Base-by-base conservation (phyloP, 73 alveolate species). In the Symbiodinium natans region DNA sequence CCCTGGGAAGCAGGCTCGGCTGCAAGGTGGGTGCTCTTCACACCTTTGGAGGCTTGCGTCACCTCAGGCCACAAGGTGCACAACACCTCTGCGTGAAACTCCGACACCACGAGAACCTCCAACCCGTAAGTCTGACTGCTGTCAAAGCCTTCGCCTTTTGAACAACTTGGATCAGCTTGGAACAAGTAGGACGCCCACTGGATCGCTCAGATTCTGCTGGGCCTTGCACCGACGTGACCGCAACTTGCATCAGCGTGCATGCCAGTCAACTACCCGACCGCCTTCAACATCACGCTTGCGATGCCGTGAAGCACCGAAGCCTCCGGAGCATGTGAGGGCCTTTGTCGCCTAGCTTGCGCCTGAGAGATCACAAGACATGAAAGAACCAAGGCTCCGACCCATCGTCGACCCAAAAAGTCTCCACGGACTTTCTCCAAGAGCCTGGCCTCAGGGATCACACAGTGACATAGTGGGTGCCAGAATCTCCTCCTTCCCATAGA, bases 11-110 rank as follows among this genome's bases (percentile, higher is more conserved):
- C 36, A 23, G n/a, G 48, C 97, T 90, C 97, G 39, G 80, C 48
- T 2, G 97, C 88, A 19, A 90, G 80, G 52, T 90, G 97, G 52
- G 88, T 90, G 36, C 97, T 80, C 40, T 73, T 90, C 38, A 90
- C 97, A n/a, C 97, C 97, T 52, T 90, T 90, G 29, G 97, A 90
- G 15, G 97, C 97, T 71, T 90, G 97, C 27, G 97, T 63, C 54
- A 90, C 97, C 97, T 90, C 41, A 48, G 21, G n/a, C n/a, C n/a
- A n/a, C n/a, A n/a, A n/a, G n/a, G n/a, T n/a, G n/a, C n/a, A 33
- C 82, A 43, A 83, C 10, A 19, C 36, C 21, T 75, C 48, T 75
- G 23, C 43, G 25, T 21, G 40, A 34, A 5, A 13, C 54, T 21
- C 41, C 56, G 33, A 5, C 7, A 36, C 33, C 33, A 8, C 21